Percentiles rank a stretch among this genome's conserved stretches.
Conservation (phyloP, 139 green algal species). For the Coelastrella sp. region DNA sequence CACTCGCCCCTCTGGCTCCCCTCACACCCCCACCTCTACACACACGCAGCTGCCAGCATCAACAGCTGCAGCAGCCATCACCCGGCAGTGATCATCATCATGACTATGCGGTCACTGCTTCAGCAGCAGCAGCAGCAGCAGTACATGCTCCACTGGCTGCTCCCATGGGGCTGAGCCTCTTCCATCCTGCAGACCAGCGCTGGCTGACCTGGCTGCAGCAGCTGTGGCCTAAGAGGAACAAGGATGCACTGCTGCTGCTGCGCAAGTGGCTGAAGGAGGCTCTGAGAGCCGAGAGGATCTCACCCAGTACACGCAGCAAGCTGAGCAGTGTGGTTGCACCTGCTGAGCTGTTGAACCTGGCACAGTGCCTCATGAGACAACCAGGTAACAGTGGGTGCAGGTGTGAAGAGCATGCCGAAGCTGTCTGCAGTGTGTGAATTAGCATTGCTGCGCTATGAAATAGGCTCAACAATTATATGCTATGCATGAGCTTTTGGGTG, state of each 20-base stretch:
- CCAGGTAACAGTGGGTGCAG: slow-evolving; percentile 1
- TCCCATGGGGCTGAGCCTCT: slow-evolving; percentile 45
- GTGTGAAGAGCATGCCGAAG: neutral
- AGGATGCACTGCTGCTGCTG: slow-evolving; percentile 65
- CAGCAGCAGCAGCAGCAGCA: too few relatives aligned
- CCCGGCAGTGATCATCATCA: too few relatives aligned
- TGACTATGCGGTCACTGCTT: too few relatives aligned
- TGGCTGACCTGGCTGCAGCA: slow-evolving; percentile 59
- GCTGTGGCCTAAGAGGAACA: slow-evolving; percentile 50
- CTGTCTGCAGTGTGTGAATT: too few relatives aligned
- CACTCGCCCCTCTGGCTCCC: slow-evolving; percentile 26
- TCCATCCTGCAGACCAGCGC: slow-evolving; percentile 46
- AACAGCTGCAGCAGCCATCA: slow-evolving; percentile 24
- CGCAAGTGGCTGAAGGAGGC: slow-evolving; percentile 77
- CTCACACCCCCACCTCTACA: slow-evolving; percentile 8
- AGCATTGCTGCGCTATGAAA: too few relatives aligned
- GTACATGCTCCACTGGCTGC: neutral
- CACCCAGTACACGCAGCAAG: slow-evolving; percentile 55
- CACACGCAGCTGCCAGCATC: neutral
- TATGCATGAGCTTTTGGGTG: too few relatives aligned
- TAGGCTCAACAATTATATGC: too few relatives aligned
- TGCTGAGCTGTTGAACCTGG: slow-evolving; percentile 61
- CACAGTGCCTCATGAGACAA: slow-evolving; percentile 14
- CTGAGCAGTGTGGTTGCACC: slow-evolving; percentile 55
- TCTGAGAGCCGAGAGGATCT: slow-evolving; percentile 56